Percentiles rank a stretch among this genome's conserved stretches.
Evolutionary conservation across 306 rosid genomes (phyloP).

Genomic region (Vicia villosa): DNA sequence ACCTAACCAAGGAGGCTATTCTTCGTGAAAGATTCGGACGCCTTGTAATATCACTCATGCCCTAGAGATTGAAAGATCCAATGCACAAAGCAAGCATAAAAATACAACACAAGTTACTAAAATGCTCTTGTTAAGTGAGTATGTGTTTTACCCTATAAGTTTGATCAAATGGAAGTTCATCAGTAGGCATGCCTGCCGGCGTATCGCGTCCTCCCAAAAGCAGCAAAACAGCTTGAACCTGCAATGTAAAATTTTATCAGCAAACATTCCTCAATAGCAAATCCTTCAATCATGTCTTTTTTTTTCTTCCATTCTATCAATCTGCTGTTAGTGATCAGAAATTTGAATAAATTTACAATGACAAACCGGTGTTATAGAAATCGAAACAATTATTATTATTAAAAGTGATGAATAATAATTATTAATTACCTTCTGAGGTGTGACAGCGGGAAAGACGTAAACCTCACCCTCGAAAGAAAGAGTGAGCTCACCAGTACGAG

Average conservation of each 20-base stretch:
- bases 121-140: slow-evolving; percentile 33
- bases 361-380: neutral
- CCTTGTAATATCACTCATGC: slow-evolving; percentile 58
- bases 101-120: slow-evolving; percentile 31
- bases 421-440: slow-evolving; percentile 83
- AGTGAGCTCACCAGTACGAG: slow-evolving; percentile 89
- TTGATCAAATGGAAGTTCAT: slow-evolving; percentile 61
- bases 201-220: slow-evolving; percentile 80
- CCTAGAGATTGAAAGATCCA: slow-evolving; percentile 55
- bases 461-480: slow-evolving; percentile 98
- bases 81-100: slow-evolving; percentile 43
- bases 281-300: neutral
- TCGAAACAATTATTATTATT: neutral
- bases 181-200: slow-evolving; percentile 57
- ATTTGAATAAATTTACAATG: slow-evolving; percentile 7
- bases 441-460: slow-evolving; percentile 87
- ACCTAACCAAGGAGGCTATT: slow-evolving; percentile 94
- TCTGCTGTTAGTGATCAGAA: neutral
- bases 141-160: slow-evolving; percentile 63
- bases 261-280: slow-evolving; percentile 33
- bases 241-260: slow-evolving; percentile 39
- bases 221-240: slow-evolving; percentile 96
- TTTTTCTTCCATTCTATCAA: neutral
- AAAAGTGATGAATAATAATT: neutral
- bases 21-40: slow-evolving; percentile 84